Base-by-base conservation (phyloP, 2,329 filamentous ascomycete genomes). In the Xylaria multiplex region DNA sequence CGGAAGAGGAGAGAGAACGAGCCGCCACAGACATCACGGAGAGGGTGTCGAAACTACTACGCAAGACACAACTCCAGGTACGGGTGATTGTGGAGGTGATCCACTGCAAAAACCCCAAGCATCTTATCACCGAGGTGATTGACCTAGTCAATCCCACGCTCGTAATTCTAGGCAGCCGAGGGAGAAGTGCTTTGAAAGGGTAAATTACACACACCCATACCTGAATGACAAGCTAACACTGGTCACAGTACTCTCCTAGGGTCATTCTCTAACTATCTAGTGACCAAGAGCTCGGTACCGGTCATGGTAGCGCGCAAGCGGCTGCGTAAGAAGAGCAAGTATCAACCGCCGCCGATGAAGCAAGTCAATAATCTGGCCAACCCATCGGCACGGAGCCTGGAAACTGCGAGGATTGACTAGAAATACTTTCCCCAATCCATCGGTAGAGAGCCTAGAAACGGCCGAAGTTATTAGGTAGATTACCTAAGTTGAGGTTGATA, bases 221-320 rank as follows among this genome's bases (percentile, higher is more conserved):
- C 22, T 59, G 5, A 54, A 59, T n/a, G 49, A 32, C 35, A 60
- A 50, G 55, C 58, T 72, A 62, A 64, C 37, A 42, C 53, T 45
- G 16, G 49, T 46, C 16, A 61, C 72, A 96, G 94, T 76, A 95
- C 97, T 24, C 90, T 99, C 67, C 86, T 99, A 35, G 96, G 96
- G 30, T 97, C 94, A 0, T 98, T 99, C 79, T 97, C 93, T 67
- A 98, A 98, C 77, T 99, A 99, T 76, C 85, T 99, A 7, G 94
- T 99, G 37, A 97, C 93, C 43, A 98, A 98, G 81, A 97, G 93
- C 69, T 97, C 93, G 2, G 93, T 97, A 16, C 96, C 96, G 0
- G 96, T 99, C 66, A 99, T 99, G 96, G 96, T 98, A 42, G 96
- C 96, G 7, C 86, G 96, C 65, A 97, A 97, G 83, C 91, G 92